A percentile compares a stretch with the other conserved stretches of the same genome.
These are phyloP conservation scores for Thelephora ganbajun DNA, from an alignment of 768 basidiomycete genomes.

Conservation along the genomic window DNA sequence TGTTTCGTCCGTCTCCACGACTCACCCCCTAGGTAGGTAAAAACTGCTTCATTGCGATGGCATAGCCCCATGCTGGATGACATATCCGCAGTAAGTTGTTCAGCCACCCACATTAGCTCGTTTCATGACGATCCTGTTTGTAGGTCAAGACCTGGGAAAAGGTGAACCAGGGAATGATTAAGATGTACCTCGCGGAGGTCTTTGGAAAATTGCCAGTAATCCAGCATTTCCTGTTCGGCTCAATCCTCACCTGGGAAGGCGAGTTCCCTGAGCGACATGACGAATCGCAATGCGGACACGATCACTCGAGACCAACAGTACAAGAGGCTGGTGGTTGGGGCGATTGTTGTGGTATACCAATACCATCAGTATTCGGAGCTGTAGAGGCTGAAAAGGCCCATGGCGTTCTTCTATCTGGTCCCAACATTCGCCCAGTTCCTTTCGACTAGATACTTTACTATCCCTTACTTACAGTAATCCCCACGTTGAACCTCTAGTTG, in stretches of 20 bases:
- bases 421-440: conserved; percentile 63
- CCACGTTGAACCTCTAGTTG: too few species aligned
- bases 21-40: conserved; percentile 41
- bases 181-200: conserved; percentile 96
- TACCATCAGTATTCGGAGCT: conserved; percentile 74
- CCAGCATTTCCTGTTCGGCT: conserved; percentile 93
- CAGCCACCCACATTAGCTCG: neutral
- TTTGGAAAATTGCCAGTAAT: conserved; percentile 89
- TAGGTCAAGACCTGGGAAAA: conserved; percentile 91
- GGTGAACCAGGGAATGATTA: conserved; percentile 91
- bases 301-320: conserved; percentile 33
- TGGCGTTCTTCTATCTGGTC: conserved; percentile 31
- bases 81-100: conserved; percentile 58
- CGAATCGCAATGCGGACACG: conserved; percentile 36
- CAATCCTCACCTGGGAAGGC: conserved; percentile 56
- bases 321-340: conserved; percentile 60
- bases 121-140: neutral
- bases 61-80: conserved; percentile 99
- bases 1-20: neutral
- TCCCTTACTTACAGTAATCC: too few species aligned
- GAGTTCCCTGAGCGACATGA: conserved; percentile 27
- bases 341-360: conserved; percentile 83
- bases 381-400: conserved; percentile 37
- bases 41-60: conserved; percentile 91
- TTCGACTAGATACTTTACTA: conserved; percentile 38